These are phyloP conservation scores for Entomortierella beljakovae DNA, from an alignment of 192 early-diverging fungal genomes.

Conservation along the genomic window DNA sequence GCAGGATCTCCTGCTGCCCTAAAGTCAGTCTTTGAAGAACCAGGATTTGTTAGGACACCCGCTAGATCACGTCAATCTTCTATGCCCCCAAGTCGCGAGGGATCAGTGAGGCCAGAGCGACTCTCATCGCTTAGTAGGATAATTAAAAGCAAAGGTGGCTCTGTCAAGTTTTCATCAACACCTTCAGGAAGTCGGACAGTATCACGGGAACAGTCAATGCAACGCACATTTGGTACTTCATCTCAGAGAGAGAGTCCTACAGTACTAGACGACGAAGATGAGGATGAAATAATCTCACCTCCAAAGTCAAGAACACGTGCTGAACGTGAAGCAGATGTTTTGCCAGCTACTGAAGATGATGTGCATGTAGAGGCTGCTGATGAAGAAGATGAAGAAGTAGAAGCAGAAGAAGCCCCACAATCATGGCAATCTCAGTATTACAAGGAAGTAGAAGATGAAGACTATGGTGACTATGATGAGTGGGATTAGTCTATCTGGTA, in stretches of 20 bases:
- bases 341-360: conserved; percentile 35
- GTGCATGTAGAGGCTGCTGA: conserved; percentile 53
- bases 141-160: conserved; percentile 48
- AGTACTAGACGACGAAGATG: conserved; percentile 60
- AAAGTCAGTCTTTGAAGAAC: conserved; percentile 50
- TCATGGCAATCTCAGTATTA: conserved; percentile 29
- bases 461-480: conserved; percentile 33
- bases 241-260: conserved; percentile 18
- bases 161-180: conserved; percentile 38
- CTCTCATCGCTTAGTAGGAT: conserved; percentile 57
- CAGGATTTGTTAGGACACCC: conserved; percentile 36
- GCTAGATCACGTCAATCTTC: conserved; percentile 45
- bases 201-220: conserved; percentile 44
- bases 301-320: conserved; percentile 41
- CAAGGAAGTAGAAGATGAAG: conserved; percentile 29
- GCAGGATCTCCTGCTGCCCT: conserved; percentile 19
- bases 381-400: conserved; percentile 63
- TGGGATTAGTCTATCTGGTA: conserved; percentile 27
- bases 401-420: conserved; percentile 29
- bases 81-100: conserved; percentile 48
- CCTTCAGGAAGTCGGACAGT: conserved; percentile 50
- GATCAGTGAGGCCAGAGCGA: conserved; percentile 61
- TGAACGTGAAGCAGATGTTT: conserved; percentile 49
- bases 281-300: conserved; percentile 53
- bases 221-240: conserved; percentile 39